Percentiles rank a stretch among this genome's conserved stretches.
Conservation (phyloP, 306 rosid genomes). For the Quercus suber region DNA sequence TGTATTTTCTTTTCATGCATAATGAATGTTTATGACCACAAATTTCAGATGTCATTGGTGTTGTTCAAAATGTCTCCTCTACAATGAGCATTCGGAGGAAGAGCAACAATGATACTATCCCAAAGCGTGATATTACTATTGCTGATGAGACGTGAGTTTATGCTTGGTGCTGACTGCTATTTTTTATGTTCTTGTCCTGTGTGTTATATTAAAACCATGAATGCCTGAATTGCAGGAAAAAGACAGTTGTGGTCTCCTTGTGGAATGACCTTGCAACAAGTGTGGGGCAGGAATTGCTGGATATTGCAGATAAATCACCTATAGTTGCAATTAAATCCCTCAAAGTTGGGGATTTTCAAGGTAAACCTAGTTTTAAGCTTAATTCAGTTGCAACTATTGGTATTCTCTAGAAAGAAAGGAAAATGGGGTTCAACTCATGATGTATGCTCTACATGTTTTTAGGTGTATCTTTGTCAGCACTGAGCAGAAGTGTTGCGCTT, state of each 20-base stretch:
- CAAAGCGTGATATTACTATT: conserved; percentile 93
- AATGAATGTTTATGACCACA: background rate
- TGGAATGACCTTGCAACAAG: conserved; percentile 90
- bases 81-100: conserved; percentile 86
- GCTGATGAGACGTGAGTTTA: conserved; percentile 78
- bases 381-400: background rate
- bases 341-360: conserved; percentile 92
- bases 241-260: conserved; percentile 82
- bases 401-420: background rate
- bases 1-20: too few species aligned
- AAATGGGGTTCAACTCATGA: background rate
- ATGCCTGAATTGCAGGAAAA: conserved; percentile 51
- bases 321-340: conserved; percentile 79
- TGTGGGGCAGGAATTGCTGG: conserved; percentile 75
- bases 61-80: conserved; percentile 80
- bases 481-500: conserved; percentile 51
- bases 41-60: conserved; percentile 76
- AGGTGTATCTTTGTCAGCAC: conserved; percentile 87
- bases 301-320: conserved; percentile 62
- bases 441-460: conserved; percentile 14
- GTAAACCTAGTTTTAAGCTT: conserved; percentile 22
- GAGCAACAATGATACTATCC: conserved; percentile 66
- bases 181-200: background rate
- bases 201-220: background rate
- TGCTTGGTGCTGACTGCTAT: background rate